These are phyloP conservation scores for Cynara cardunculus DNA, from an alignment of 129 eudicot species.

Conservation along the genomic window DNA sequence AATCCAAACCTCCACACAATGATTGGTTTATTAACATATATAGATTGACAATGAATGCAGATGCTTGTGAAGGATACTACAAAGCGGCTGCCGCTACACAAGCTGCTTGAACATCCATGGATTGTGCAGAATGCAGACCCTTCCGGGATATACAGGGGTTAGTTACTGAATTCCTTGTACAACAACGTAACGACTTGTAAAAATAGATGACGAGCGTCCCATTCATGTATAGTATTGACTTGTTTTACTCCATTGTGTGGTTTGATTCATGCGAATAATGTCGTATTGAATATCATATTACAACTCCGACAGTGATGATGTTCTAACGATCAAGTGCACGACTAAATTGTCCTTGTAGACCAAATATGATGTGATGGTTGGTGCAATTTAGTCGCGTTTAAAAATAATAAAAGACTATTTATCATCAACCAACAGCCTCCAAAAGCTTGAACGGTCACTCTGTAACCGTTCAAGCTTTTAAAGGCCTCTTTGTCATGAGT, in stretches of 20 bases:
- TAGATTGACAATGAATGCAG: constrained; percentile 26
- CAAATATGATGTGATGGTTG: too few relatives aligned
- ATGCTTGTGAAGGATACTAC: constrained; percentile 89
- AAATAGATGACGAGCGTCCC: neutral
- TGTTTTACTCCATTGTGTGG: neutral
- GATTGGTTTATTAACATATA: neutral
- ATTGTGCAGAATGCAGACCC: constrained; percentile 93
- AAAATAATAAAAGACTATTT: too few relatives aligned
- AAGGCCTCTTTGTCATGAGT: too few relatives aligned
- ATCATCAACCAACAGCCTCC: too few relatives aligned
- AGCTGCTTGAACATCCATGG: constrained; percentile 96
- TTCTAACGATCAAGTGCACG: neutral
- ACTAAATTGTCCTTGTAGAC: neutral
- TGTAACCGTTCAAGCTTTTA: too few relatives aligned
- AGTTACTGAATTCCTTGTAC: neutral
- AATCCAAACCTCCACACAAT: too few relatives aligned
- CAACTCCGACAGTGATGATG: neutral
- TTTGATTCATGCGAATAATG: neutral
- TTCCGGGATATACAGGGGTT: constrained; percentile 69
- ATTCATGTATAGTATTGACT: neutral
- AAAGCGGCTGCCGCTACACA: constrained; percentile 69
- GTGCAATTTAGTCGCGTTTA: too few relatives aligned
- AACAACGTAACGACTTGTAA: neutral
- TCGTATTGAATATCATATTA: neutral
- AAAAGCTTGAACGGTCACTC: too few relatives aligned